Evolutionary conservation across 2,329 filamentous ascomycete species (phyloP).

Genomic region (Aureobasidium sp.): DNA sequence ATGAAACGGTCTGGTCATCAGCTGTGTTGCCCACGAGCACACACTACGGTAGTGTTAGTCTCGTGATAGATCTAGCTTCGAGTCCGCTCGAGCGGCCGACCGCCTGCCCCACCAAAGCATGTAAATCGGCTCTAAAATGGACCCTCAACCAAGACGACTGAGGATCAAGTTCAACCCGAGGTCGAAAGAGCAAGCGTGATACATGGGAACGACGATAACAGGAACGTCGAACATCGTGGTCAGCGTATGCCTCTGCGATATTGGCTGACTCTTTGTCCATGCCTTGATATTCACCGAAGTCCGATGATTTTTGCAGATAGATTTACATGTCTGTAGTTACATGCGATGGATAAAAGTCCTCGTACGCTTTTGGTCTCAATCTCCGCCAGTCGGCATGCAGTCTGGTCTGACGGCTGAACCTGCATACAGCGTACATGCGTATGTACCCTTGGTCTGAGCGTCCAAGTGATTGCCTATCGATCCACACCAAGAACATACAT

Average conservation of each 20-base stretch:
- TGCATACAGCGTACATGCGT: not conserved
- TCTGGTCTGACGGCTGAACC: not conserved
- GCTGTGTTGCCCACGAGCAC: constrained; percentile 8
- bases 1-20: constrained; percentile 1
- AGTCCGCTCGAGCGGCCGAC: constrained; percentile 3
- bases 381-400: constrained; percentile 1
- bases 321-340: not conserved
- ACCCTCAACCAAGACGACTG: not conserved
- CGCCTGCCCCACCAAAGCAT: not conserved
- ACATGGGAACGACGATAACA: not conserved
- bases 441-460: constrained; percentile 1
- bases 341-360: not conserved
- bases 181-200: not conserved
- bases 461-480: constrained; percentile 1
- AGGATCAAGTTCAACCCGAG: not conserved
- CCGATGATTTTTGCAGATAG: not conserved
- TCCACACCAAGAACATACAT: not conserved
- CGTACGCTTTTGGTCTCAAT: not conserved
- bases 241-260: not conserved
- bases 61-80: constrained; percentile 1
- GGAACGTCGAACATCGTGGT: not conserved
- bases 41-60: not conserved
- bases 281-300: not conserved
- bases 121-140: not conserved
- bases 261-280: not conserved